phyloP scores from a whole-genome alignment of 805 yeast genomes.

The Metschnikowia colocasiae region DNA sequence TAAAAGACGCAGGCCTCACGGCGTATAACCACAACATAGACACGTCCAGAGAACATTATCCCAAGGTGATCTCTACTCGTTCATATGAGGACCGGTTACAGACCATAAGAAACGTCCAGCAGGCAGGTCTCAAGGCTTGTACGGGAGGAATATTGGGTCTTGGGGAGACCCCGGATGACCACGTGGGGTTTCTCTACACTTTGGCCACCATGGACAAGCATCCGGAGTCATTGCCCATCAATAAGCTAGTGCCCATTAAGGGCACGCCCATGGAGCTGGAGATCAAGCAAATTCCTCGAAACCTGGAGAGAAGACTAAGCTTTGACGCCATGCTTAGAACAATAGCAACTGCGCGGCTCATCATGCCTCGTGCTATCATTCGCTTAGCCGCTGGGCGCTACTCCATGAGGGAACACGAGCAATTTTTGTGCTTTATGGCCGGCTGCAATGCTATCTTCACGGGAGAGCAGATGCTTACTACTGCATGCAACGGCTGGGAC shows the following conservation, averaged over 20 bases:
- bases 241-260: slow-evolving; percentile 69
- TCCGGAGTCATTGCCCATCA: slow-evolving; percentile 81
- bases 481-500: slow-evolving; percentile 82
- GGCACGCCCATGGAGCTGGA: slow-evolving; percentile 75
- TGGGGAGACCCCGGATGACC: slow-evolving; percentile 72
- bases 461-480: slow-evolving; percentile 77
- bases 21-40: slow-evolving; percentile 82
- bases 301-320: slow-evolving; percentile 40
- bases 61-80: slow-evolving; percentile 68
- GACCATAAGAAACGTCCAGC: slow-evolving; percentile 61
- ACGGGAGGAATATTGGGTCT: slow-evolving; percentile 79
- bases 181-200: slow-evolving; percentile 59
- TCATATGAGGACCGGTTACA: slow-evolving; percentile 65
- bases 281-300: slow-evolving; percentile 33
- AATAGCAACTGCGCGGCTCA: slow-evolving; percentile 68
- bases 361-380: slow-evolving; percentile 70
- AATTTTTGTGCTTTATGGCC: slow-evolving; percentile 68
- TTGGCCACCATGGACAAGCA: slow-evolving; percentile 65
- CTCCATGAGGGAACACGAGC: slow-evolving; percentile 76
- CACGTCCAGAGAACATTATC: slow-evolving; percentile 74
- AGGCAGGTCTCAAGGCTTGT: slow-evolving; percentile 64
- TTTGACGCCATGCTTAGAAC: slow-evolving; percentile 65
- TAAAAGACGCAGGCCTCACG: slow-evolving; percentile 69
- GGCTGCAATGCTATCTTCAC: slow-evolving; percentile 82
- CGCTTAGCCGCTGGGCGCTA: slow-evolving; percentile 80